Evolutionary conservation across 2,329 filamentous ascomycete genomes (phyloP).

Genomic region (Camptophora hylomeconis): DNA sequence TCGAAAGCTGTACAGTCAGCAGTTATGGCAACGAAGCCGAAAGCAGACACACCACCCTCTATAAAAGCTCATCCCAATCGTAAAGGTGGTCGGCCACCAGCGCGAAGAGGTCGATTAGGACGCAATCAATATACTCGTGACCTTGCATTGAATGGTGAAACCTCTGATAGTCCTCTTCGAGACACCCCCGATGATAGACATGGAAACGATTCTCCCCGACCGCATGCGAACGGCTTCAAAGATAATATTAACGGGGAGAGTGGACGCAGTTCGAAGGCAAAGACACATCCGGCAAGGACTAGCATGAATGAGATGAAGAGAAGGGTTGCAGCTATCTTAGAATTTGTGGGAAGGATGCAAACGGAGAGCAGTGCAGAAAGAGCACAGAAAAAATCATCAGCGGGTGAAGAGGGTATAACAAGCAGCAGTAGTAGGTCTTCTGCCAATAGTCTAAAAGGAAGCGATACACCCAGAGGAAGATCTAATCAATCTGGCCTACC

Average conservation of each 20-base stretch:
- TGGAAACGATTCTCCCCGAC: slow-evolving; percentile 22
- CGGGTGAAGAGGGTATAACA: slow-evolving; percentile 23
- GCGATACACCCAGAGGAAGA: slow-evolving; percentile 15
- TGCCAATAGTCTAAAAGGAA: slow-evolving; percentile 22
- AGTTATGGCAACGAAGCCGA: slow-evolving; percentile 30
- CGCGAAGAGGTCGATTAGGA: slow-evolving; percentile 54
- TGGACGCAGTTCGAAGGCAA: slow-evolving; percentile 47
- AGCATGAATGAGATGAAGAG: slow-evolving; percentile 82
- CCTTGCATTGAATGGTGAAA: slow-evolving; percentile 46
- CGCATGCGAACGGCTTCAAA: slow-evolving; percentile 23
- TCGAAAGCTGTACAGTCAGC: slow-evolving; percentile 28
- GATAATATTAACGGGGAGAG: slow-evolving; percentile 44
- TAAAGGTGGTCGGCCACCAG: slow-evolving; percentile 50
- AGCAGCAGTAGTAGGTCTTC: slow-evolving; percentile 21
- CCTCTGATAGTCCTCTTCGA: slow-evolving; percentile 23
- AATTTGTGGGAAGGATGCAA: slow-evolving; percentile 81
- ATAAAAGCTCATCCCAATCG: slow-evolving; percentile 39
- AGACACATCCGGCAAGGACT: slow-evolving; percentile 44
- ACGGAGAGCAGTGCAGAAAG: slow-evolving; percentile 76
- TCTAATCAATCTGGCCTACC: slow-evolving; percentile 8
- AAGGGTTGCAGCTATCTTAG: slow-evolving; percentile 69
- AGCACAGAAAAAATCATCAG: slow-evolving; percentile 37
- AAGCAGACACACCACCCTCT: slow-evolving; percentile 28
- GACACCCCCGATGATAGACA: slow-evolving; percentile 17
- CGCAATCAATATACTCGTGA: slow-evolving; percentile 77